Base-by-base conservation (phyloP, 208 protist species). In the Trichomonas gallinae region DNA sequence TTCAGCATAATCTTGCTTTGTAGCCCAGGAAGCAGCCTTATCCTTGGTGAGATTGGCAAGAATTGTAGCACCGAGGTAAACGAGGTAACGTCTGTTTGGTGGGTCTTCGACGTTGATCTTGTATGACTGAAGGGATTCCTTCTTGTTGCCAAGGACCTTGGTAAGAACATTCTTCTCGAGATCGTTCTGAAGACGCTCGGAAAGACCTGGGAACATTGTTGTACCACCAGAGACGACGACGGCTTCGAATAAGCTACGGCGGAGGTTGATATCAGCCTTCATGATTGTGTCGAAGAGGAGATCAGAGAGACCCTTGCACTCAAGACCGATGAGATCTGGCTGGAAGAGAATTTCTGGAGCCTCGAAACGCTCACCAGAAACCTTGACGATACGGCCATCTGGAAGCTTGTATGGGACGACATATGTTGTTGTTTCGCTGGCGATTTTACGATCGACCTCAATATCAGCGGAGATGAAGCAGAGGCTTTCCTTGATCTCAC, bases 221-320 rank as follows among this genome's bases (percentile, higher is more conserved):
- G 98, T 98, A 93, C 99, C 99, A 51, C 99, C 99, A 42, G 98
- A 99, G 4, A 99, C 98, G n/a, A 99, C 98, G 97, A 99, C 98
- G 97, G 99, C 98, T 96, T 98, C 98, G 97, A 99, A 99, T 38
- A 99, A 98, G 45, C 98, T 96, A 0, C 97, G 15, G 23, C 98
- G 97, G 17, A 98, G 97, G 96, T 99, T 98, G 96, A 98, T 98
- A 97, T 98, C 98, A 51, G 98, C 96, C 36, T 97, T 97, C 96
- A 97, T 97, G 96, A 99, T 99, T 91, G 97, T 98, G 58, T 99
- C 98, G 98, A 99, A 99, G 40, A 99, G 96, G 93, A 98, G 97
- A 81, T 98, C 97, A 23, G 13, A 63, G 34, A 97, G 13, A 31
- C 97, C 97, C 42, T 96, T 96, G 42, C 97, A 98, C 96, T 99